Evolutionary conservation across 176 grass and related monocot genomes (phyloP).

Genomic region (Urochloa ruziziensis): DNA sequence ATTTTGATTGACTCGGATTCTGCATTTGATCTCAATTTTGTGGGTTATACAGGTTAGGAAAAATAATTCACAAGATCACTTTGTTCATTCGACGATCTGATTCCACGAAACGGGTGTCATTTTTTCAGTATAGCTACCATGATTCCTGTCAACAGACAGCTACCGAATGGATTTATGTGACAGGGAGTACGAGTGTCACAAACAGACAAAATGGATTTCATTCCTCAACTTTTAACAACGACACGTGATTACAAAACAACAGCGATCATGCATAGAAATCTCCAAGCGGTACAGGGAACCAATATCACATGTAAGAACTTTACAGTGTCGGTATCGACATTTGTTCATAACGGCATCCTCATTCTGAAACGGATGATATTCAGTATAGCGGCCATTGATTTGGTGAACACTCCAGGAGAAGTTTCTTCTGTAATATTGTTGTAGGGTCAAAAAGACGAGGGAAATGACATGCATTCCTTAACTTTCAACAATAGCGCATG

Average conservation of each 20-base stretch:
- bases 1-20: neutral
- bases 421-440: too few relatives aligned
- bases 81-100: neutral
- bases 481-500: too few relatives aligned
- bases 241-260: neutral
- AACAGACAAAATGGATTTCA: neutral
- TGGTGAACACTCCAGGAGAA: too few relatives aligned
- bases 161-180: neutral
- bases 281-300: neutral
- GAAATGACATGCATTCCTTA: too few relatives aligned
- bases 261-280: neutral
- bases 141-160: neutral
- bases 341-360: too few relatives aligned
- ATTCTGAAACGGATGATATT: too few relatives aligned
- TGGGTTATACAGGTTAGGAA: conserved; percentile 10
- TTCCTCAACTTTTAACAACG: neutral
- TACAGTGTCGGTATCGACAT: too few relatives aligned
- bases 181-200: neutral
- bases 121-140: neutral
- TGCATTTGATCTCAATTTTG: conserved; percentile 31
- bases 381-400: too few relatives aligned
- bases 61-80: neutral
- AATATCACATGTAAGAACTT: too few relatives aligned
- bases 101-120: neutral
- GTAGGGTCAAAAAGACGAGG: too few relatives aligned